A percentile compares a stretch with the other conserved stretches of the same genome.
Evolutionary conservation across 2,329 filamentous ascomycete species (phyloP).

Genomic region (Cephalotrichum gorgonifer): DNA sequence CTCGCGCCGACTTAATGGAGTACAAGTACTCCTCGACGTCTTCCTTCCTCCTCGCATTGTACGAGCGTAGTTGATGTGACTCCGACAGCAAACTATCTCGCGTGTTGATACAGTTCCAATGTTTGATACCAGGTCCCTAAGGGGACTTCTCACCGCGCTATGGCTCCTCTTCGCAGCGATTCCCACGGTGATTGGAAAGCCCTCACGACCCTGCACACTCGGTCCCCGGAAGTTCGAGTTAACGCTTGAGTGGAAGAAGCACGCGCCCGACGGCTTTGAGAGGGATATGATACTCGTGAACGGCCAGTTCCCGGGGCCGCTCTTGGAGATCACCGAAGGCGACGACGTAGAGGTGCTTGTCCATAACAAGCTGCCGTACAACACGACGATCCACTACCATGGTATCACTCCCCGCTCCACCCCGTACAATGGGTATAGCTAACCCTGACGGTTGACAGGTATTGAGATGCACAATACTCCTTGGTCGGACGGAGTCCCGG

Average conservation of each 20-base stretch:
- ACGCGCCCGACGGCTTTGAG: slow-evolving; percentile 32
- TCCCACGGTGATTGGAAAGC: background rate
- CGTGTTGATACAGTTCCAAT: background rate
- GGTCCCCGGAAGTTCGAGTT: slow-evolving; percentile 14
- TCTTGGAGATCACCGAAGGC: slow-evolving; percentile 40
- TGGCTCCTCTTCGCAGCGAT: background rate
- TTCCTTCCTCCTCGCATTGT: too few relatives aligned
- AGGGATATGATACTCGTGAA: slow-evolving; percentile 42
- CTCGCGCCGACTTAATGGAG: too few relatives aligned
- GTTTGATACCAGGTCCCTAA: background rate
- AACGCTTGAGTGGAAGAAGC: slow-evolving; percentile 23
- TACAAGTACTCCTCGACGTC: too few relatives aligned
- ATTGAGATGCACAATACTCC: slow-evolving; percentile 40
- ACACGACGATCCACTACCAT: slow-evolving; percentile 39
- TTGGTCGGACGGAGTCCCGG: slow-evolving; percentile 51
- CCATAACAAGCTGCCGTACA: slow-evolving; percentile 33
- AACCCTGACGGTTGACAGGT: slow-evolving; percentile 16
- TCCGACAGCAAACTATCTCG: too few relatives aligned
- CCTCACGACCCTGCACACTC: background rate
- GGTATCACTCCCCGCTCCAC: too few relatives aligned
- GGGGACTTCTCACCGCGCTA: background rate
- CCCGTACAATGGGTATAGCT: too few relatives aligned
- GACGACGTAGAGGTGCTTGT: slow-evolving; percentile 34
- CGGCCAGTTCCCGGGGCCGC: slow-evolving; percentile 50
- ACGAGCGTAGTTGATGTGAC: too few relatives aligned